These are phyloP conservation scores for Incumbomyces delicatus DNA, from an alignment of 2,329 filamentous ascomycete species.

Conservation along the genomic window DNA sequence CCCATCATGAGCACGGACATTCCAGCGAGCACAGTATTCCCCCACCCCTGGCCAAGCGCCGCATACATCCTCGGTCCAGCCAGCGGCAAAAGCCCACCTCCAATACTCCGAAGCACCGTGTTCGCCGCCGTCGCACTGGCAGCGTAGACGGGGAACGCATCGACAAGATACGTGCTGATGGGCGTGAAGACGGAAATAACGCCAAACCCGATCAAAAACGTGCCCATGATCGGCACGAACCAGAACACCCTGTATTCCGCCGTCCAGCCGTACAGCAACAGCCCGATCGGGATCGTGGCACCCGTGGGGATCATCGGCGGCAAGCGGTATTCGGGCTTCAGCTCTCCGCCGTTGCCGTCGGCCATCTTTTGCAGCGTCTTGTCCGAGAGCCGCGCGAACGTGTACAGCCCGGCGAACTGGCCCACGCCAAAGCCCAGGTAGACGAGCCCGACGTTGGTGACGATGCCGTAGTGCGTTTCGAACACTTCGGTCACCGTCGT, in stretches of 20 bases:
- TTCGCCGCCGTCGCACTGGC: constrained; percentile 45
- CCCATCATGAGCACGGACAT: constrained; percentile 31
- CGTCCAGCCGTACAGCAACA: constrained; percentile 52
- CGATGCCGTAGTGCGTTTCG: constrained; percentile 39
- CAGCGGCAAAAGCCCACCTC: constrained; percentile 51
- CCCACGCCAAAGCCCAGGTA: constrained; percentile 42
- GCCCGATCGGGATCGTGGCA: constrained; percentile 43
- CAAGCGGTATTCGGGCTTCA: constrained; percentile 41
- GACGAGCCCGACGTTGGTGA: constrained; percentile 37
- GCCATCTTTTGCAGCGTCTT: too few relatives aligned
- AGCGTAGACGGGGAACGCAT: constrained; percentile 40
- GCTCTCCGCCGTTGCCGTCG: constrained; percentile 25
- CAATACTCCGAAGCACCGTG: constrained; percentile 46
- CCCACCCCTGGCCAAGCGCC: constrained; percentile 40
- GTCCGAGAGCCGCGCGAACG: constrained; percentile 8
- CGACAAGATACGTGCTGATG: constrained; percentile 44
- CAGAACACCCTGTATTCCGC: constrained; percentile 45
- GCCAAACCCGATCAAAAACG: constrained; percentile 45
- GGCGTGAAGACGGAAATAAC: constrained; percentile 44
- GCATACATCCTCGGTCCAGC: constrained; percentile 46
- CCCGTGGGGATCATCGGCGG: constrained; percentile 48
- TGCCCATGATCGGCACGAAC: constrained; percentile 53
- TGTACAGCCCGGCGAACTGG: constrained; percentile 23
- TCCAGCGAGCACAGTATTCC: constrained; percentile 43
- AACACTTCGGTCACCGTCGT: constrained; percentile 46